phyloP scores from a whole-genome alignment of 2,329 filamentous ascomycete genomes.

The Ophiognomonia clavigignenti-juglandacearum region DNA sequence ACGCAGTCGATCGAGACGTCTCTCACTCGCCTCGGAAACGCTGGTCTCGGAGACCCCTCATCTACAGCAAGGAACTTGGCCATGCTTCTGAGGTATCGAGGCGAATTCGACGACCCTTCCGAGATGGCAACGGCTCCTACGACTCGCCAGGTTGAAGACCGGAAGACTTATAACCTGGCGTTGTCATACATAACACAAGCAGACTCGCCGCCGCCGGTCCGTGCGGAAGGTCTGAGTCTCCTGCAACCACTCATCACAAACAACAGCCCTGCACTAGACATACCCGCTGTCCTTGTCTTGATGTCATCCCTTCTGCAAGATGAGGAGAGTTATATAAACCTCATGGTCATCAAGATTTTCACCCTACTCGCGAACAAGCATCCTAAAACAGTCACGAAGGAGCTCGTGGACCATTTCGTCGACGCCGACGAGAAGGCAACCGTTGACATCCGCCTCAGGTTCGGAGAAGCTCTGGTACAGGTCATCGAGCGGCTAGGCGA shows the following conservation, averaged over 20 bases:
- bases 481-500: conserved; percentile 57
- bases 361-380: conserved; percentile 57
- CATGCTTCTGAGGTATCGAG: conserved; percentile 51
- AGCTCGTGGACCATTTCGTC: conserved; percentile 63
- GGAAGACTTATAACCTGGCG: conserved; percentile 57
- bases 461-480: conserved; percentile 63
- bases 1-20: conserved; percentile 44
- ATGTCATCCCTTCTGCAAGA: conserved; percentile 61
- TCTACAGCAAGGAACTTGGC: conserved; percentile 52
- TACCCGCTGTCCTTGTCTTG: conserved; percentile 60
- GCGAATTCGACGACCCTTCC: conserved; percentile 43
- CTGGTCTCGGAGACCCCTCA: conserved; percentile 36
- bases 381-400: conserved; percentile 55
- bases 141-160: conserved; percentile 51
- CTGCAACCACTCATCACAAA: conserved; percentile 52
- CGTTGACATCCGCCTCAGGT: conserved; percentile 61
- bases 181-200: conserved; percentile 57
- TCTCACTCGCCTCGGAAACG: conserved; percentile 38
- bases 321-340: conserved; percentile 66
- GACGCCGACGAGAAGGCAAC: conserved; percentile 54
- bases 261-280: conserved; percentile 56
- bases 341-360: conserved; percentile 62
- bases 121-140: conserved; percentile 34
- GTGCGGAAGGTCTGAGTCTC: conserved; percentile 59
- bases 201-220: conserved; percentile 62